Conservation (phyloP, 2,329 filamentous ascomycete genomes). For the Rugonectria rugulosa region DNA sequence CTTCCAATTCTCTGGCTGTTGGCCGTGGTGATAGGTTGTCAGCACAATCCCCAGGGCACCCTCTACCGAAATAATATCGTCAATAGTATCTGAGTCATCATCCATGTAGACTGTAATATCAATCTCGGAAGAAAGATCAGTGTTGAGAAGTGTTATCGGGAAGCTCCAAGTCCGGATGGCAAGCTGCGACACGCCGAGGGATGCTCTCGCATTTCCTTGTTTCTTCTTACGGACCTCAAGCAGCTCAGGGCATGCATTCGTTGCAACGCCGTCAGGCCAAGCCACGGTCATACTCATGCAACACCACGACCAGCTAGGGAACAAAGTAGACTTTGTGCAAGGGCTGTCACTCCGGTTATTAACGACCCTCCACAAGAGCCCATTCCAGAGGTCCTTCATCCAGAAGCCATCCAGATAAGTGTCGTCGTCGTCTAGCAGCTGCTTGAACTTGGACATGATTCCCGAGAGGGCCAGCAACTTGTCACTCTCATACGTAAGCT, state of each 20-base stretch:
- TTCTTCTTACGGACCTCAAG: neutral
- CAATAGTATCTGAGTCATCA: neutral
- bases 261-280: slow-evolving; percentile 1
- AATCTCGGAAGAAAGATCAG: neutral
- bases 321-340: neutral
- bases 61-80: neutral
- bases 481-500: slow-evolving; percentile 16
- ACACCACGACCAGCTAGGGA: slow-evolving; percentile 12
- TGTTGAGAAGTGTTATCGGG: neutral
- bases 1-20: neutral
- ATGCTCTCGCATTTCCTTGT: neutral
- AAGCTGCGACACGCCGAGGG: neutral
- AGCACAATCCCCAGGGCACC: neutral
- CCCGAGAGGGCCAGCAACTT: slow-evolving; percentile 8
- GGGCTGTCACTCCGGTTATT: neutral
- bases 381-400: slow-evolving; percentile 2
- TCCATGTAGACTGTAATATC: neutral
- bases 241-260: neutral
- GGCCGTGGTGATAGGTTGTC: neutral
- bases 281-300: neutral
- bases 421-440: neutral
- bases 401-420: slow-evolving; percentile 5
- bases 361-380: neutral
- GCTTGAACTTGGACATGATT: neutral
- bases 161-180: neutral